Evolutionary conservation across 1,284 basidiomycete species (phyloP), one percentile per base, ranked within the genome.

Genomic region (Trichosporon sp.): DNA sequence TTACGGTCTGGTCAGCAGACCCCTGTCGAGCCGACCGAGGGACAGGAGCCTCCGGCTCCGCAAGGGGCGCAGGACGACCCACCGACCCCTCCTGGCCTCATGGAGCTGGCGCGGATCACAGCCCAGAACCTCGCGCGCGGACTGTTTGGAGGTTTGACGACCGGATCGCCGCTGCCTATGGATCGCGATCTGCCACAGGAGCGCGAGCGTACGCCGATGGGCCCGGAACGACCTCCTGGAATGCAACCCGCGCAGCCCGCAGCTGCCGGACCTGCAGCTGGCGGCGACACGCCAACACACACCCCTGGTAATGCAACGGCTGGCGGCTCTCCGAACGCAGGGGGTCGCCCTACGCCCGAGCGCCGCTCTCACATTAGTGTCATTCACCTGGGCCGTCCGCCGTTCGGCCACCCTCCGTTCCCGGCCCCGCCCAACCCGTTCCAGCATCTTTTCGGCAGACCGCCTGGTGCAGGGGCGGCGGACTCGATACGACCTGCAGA

Each of bases 91-190:
- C 53, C 65, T 23, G 58, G 56, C n/a, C 65, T 67, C 21, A 29
- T 60, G 27, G 56, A 60, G 15, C 27, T 60, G 2, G 29, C 56
- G 27, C 56, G 56, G 18, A 18, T 31, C 27, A 31, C 56, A 5
- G 56, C 56, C 7, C 56, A 60, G 56, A 60, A 31, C 29, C 11
- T 60, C 6, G 56, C 56, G 18, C 56, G 56, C 23, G 56, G 56
- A 12, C 66, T 75, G 51, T 74, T 76, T 47, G 67, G 65, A 27
- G 47, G 66, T 7, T 65, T 67, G 12, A 63, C 73, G 13, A 68
- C 72, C 29, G 73, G 72, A 6, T 77, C 75, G 13, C 75, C 76
- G 2, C n/a, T 70, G 47, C 72, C 72, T 11, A 76, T 77, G 71
- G 67, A 69, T 0, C 65, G 66, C 12, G 65, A 27, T 15, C 64